Percentiles rank a stretch among this genome's conserved stretches.
These are phyloP conservation scores for Teunomyces barrocoloradensis DNA, from an alignment of 805 yeast genomes.

Conservation along the genomic window DNA sequence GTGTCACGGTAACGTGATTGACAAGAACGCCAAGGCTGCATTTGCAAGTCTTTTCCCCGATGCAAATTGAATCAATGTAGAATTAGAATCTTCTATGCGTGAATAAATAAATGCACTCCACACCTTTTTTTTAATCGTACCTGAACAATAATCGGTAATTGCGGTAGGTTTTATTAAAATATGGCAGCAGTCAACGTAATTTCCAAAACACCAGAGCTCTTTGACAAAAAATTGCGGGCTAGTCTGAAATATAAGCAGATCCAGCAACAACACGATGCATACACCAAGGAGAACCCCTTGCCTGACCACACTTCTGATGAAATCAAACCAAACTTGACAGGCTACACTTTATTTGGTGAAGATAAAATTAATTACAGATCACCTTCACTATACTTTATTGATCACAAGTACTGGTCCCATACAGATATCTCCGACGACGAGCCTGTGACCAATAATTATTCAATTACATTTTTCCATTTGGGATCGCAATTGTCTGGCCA, in stretches of 20 bases:
- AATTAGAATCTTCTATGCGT: too few relatives aligned
- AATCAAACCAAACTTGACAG: slow-evolving; percentile 36
- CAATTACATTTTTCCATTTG: slow-evolving; percentile 39
- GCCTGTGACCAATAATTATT: slow-evolving; percentile 23
- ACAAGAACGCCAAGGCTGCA: slow-evolving; percentile 30
- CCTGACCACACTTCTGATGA: slow-evolving; percentile 20
- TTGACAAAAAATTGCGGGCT: slow-evolving; percentile 5
- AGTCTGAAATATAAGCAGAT: slow-evolving; percentile 14
- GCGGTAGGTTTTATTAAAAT: too few relatives aligned
- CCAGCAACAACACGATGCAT: slow-evolving; percentile 9
- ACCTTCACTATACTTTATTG: slow-evolving; percentile 31
- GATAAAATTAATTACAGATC: slow-evolving; percentile 35
- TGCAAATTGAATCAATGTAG: too few relatives aligned
- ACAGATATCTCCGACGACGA: slow-evolving; percentile 20
- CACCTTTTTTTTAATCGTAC: too few relatives aligned
- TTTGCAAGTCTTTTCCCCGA: too few relatives aligned
- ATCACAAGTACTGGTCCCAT: slow-evolving; percentile 26
- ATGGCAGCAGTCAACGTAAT: too few relatives aligned
- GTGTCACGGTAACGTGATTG: slow-evolving; percentile 51
- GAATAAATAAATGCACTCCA: too few relatives aligned
- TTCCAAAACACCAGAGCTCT: background rate
- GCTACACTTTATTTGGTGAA: slow-evolving; percentile 31
- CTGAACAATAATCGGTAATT: too few relatives aligned
- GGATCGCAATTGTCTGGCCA: slow-evolving; percentile 41
- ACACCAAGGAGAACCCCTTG: slow-evolving; percentile 11